phyloP scores from a whole-genome alignment of 2,329 filamentous ascomycete species.

The Microdochium trichocladiopsis region DNA sequence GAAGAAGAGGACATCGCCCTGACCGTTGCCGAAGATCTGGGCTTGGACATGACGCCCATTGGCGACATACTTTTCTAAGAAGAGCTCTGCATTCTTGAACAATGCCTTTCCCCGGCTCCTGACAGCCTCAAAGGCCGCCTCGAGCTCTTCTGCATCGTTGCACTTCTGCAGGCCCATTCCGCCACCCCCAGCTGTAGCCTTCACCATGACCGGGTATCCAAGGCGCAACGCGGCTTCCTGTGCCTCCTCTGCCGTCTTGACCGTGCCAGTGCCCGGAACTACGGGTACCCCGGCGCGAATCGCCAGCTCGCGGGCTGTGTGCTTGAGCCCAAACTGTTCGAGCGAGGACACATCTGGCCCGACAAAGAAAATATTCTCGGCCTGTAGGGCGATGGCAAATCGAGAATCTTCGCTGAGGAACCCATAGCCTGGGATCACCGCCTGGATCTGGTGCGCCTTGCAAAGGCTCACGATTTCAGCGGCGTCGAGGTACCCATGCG shows the following conservation, averaged over 20 bases:
- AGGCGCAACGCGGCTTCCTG: slow-evolving; percentile 17
- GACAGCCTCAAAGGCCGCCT: slow-evolving; percentile 44
- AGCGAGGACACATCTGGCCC: slow-evolving; percentile 1
- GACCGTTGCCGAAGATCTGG: slow-evolving; percentile 58
- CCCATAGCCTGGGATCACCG: slow-evolving; percentile 12
- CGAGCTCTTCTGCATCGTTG: slow-evolving; percentile 38
- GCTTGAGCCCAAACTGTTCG: slow-evolving; percentile 25
- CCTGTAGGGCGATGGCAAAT: background rate
- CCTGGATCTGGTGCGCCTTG: slow-evolving; percentile 5
- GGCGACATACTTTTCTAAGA: slow-evolving; percentile 57
- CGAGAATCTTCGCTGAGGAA: slow-evolving; percentile 4
- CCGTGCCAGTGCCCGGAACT: slow-evolving; percentile 24
- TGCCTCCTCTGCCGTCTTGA: slow-evolving; percentile 19
- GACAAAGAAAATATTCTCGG: slow-evolving; percentile 1
- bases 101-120: slow-evolving; percentile 47
- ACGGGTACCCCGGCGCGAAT: slow-evolving; percentile 19
- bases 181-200: slow-evolving; percentile 56
- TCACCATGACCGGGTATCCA: slow-evolving; percentile 40
- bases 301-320: slow-evolving; percentile 26
- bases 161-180: slow-evolving; percentile 59
- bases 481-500: too few relatives aligned
- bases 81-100: slow-evolving; percentile 55
- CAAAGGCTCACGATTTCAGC: too few relatives aligned
- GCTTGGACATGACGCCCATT: slow-evolving; percentile 60
- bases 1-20: slow-evolving; percentile 49